Base-by-base conservation (phyloP, 345 rosid species). In the Adansonia digitata region DNA sequence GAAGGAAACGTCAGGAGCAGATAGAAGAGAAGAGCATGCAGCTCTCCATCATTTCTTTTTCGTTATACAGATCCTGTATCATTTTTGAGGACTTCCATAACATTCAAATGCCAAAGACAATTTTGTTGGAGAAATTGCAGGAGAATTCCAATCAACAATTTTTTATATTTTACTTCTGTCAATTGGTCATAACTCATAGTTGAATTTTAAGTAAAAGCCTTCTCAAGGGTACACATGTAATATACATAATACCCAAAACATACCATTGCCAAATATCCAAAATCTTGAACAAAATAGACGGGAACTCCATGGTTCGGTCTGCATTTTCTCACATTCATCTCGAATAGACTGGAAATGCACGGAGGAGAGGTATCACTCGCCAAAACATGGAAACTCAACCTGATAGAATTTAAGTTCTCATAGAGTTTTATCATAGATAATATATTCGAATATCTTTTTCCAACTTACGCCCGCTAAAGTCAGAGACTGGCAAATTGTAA, bases 371-470 rank as follows among this genome's bases (percentile, higher is more conserved):
- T 94, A 92, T 60, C 97, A 85, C 74, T 94, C 98, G 2, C 98
- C 97, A 10, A 94, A 91, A 86, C 97, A 92, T 2, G 97, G 98
- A 55, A 94, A 91, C 56, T 91, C 94, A 78, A 91, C 98, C 98
- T 92, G 88, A 69, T 69, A 69, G 22, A 37, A 74, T 27, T 26
- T 6, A 26, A 34, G 35, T 18, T 57, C 17, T 57, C 6, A 57
- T 26, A n/a, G 63, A 26, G 7, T 26, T 57, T 4, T 27, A 26
- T 53, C 29, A 9, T 55, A 55, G 18, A 57, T 57, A 26, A 12
- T 27, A 9, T 26, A 26, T 26, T 26, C 5, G 3, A 26, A 57
- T 26, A 12, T 12, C 14, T 1, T 11, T 18, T n/a, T 18, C 55
- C 20, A 17, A 49, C 51, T 22, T 26, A 26, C 1, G 17, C 62